phyloP scores from a whole-genome alignment of 2,329 filamentous ascomycete genomes.

The Fusarium piperis region DNA sequence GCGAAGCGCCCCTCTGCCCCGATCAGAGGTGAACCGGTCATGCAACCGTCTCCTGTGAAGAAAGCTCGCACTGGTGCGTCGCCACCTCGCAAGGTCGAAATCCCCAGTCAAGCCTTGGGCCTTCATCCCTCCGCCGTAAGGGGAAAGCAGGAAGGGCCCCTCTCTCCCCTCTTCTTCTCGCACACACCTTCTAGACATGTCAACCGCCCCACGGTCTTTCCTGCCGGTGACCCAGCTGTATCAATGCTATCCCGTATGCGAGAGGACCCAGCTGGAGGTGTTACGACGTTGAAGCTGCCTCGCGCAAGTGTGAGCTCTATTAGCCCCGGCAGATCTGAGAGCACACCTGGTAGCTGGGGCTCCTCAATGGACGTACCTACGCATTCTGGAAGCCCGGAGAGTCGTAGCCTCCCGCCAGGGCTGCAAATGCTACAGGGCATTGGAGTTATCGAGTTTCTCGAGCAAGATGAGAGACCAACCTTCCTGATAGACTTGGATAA shows the following conservation, averaged over 20 bases:
- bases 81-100: conserved; percentile 56
- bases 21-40: conserved; percentile 38
- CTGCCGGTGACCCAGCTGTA: conserved; percentile 53
- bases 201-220: conserved; percentile 50
- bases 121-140: conserved; percentile 40
- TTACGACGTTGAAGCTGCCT: conserved; percentile 66
- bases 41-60: conserved; percentile 54
- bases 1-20: conserved; percentile 41
- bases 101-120: conserved; percentile 44
- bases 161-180: conserved; percentile 65
- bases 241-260: conserved; percentile 59
- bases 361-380: conserved; percentile 64
- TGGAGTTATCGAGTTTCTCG: conserved; percentile 76
- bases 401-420: conserved; percentile 56
- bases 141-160: conserved; percentile 49
- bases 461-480: conserved; percentile 79
- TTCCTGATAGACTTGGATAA: conserved; percentile 78
- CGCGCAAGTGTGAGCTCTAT: conserved; percentile 61
- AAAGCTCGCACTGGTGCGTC: conserved; percentile 59
- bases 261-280: conserved; percentile 54
- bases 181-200: conserved; percentile 51
- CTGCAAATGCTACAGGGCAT: conserved; percentile 69
- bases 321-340: conserved; percentile 59
- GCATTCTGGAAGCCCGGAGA: conserved; percentile 63
- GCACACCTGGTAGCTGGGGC: conserved; percentile 62